Evolutionary conservation across 148 eudicot genomes (phyloP).

Genomic region (Dysphania ambrosioides): DNA sequence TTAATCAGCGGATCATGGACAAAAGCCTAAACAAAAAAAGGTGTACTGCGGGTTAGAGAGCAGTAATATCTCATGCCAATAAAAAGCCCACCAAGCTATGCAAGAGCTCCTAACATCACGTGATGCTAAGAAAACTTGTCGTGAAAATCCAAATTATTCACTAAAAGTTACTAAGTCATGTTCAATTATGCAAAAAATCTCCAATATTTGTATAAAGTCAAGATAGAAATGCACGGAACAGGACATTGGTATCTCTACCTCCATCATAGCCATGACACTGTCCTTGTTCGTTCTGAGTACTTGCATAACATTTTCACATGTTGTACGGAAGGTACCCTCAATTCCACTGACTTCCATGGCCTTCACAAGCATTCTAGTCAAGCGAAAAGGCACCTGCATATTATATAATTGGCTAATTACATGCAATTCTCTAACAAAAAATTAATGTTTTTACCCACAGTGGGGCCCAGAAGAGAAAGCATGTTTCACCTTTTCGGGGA

Average conservation of each 20-base stretch:
- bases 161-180: not conserved
- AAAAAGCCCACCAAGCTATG: not conserved
- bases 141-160: not conserved
- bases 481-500: constrained; percentile 78
- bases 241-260: constrained; percentile 45
- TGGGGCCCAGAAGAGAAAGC: not conserved
- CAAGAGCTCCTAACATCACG: not conserved
- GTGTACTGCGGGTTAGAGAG: constrained; percentile 2
- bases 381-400: constrained; percentile 88
- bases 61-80: constrained; percentile 1
- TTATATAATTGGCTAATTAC: not conserved
- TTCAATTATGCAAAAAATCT: too few relatives aligned
- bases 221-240: constrained; percentile 12
- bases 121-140: not conserved
- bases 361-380: constrained; percentile 98
- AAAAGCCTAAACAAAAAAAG: constrained; percentile 60
- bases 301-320: constrained; percentile 99
- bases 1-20: constrained; percentile 98
- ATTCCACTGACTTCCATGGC: constrained; percentile 99
- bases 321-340: constrained; percentile 96
- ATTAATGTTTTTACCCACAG: not conserved
- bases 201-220: too few relatives aligned
- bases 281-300: constrained; percentile 91
- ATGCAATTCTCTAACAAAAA: not conserved
- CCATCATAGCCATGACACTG: constrained; percentile 99